A percentile compares a stretch with the other conserved stretches of the same genome.
Evolutionary conservation across 2,329 filamentous ascomycete species (phyloP).

Genomic region (Cercospora sp.): DNA sequence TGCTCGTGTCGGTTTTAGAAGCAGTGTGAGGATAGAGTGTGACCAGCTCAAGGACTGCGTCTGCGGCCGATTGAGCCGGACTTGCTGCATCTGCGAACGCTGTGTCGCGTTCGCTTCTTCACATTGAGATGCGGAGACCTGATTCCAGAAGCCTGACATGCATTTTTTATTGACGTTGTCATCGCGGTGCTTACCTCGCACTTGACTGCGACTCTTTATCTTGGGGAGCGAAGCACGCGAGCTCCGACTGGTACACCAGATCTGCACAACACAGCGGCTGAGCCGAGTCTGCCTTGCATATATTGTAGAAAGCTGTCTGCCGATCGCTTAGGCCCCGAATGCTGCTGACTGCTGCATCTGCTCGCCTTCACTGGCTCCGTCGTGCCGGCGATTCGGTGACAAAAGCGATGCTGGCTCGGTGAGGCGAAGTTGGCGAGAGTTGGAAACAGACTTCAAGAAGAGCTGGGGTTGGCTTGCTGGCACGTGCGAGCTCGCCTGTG

Average conservation of each 20-base stretch:
- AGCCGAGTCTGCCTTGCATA: slow-evolving; percentile 5
- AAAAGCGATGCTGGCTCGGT: not conserved
- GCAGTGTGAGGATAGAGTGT: not conserved
- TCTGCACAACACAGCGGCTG: slow-evolving; percentile 1
- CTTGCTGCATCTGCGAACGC: not conserved
- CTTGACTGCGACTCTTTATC: not conserved
- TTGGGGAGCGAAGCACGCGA: not conserved
- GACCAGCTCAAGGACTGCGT: not conserved
- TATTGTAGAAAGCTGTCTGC: not conserved
- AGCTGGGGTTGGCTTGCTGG: not conserved
- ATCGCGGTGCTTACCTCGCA: not conserved
- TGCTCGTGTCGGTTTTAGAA: not conserved
- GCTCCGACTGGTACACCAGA: slow-evolving; percentile 5
- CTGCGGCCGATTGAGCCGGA: not conserved
- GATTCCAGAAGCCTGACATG: not conserved
- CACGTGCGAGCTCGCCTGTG: not conserved
- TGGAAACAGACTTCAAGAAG: not conserved
- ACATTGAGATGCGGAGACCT: not conserved
- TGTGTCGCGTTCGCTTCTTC: not conserved
- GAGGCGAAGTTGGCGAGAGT: not conserved
- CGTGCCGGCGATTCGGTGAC: not conserved
- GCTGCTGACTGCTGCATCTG: not conserved
- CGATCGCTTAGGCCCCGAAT: not conserved
- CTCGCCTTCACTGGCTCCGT: not conserved
- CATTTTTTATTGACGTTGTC: not conserved